Base-by-base conservation (phyloP, 352 stramenopile genomes). In the Phytopythium oedochilum region DNA sequence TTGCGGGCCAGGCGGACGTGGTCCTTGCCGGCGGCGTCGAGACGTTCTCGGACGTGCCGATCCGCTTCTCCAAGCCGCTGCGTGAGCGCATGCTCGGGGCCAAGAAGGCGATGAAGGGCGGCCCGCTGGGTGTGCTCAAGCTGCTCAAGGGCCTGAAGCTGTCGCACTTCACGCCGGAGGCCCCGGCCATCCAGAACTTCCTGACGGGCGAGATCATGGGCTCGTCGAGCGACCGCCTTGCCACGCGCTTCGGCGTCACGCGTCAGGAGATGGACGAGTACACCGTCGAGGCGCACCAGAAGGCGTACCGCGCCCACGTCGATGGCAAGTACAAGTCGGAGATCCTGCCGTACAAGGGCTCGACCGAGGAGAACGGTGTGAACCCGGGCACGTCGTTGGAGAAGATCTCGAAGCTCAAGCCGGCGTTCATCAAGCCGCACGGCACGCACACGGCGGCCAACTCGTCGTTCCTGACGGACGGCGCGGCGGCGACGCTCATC, bases 121-220 rank as follows among this genome's bases (percentile, higher is more conserved):
- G 96, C 25, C 64, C 92, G 0, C 54, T 92, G 38, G 95, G 78
- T 20, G 83, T 92, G 12, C 55, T 98, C 20, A 89, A 94, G 61
- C 73, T 99, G 38, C 60, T 98, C 9, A 96, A 98, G 66, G 96
- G 96, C 22, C 80, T 99, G 18, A 98, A 97, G 68, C 66, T 94
- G 48, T 81, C 83, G 48, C 89, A 97, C 57, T 73, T 95, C 55
- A 80, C 83, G 4, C 88, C 97, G 1, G 97, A 99, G 54, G 94
- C 96, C 0, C 97, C 97, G 3, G 96, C 96, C 3, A 99, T 99
- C 73, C 92, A 97, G 50, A 99, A 99, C 75, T 99, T 98, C 70
- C 98, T 97, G 53, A 99, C 97, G 14, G 95, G 92, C 40, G 97
- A 99, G 74, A 88, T 99, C 26, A 99, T 99, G 97, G 97, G 97